phyloP scores from a whole-genome alignment of 1,139 yeast species.

The Lodderomyces beijingensis region DNA sequence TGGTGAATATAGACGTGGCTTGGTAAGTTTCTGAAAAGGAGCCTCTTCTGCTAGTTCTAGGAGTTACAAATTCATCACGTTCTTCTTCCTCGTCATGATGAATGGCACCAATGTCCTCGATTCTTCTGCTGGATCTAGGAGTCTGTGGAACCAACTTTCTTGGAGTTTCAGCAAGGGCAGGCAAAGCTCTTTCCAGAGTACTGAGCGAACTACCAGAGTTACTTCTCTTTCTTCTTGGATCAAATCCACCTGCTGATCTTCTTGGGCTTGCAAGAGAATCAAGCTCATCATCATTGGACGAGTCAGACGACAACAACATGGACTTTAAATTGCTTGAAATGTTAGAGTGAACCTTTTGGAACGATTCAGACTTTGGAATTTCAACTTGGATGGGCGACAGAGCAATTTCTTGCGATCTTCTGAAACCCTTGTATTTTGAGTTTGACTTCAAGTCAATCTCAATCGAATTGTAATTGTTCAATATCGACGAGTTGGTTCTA shows the following conservation, averaged over 20 bases:
- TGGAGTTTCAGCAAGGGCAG: too few relatives aligned
- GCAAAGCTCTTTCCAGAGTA: conserved; percentile 15
- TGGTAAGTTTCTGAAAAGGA: conserved; percentile 10
- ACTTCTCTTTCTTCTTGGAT: conserved; percentile 16
- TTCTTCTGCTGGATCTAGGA: conserved; percentile 1
- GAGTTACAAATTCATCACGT: conserved; percentile 8
- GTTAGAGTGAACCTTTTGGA: conserved; percentile 8
- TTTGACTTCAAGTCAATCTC: conserved; percentile 25
- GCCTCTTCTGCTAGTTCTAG: conserved; percentile 10
- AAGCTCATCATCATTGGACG: conserved; percentile 8
- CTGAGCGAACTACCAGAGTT: not conserved
- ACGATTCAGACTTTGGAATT: conserved; percentile 17
- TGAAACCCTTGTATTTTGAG: conserved; percentile 43
- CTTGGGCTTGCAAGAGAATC: conserved; percentile 4
- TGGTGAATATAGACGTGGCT: conserved; percentile 10
- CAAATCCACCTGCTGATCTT: conserved; percentile 11
- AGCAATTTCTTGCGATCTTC: conserved; percentile 32
- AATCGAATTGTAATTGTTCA: conserved; percentile 13
- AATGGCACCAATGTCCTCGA: conserved; percentile 3
- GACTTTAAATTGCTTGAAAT: conserved; percentile 11
- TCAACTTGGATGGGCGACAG: conserved; percentile 25
- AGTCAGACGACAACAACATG: conserved; percentile 4
- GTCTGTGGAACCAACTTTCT: conserved; percentile 8
- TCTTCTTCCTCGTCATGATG: conserved; percentile 4
- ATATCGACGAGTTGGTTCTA: conserved; percentile 10